phyloP scores from a whole-genome alignment of 2,329 filamentous ascomycete species.

The Uncinocarpus reesii region DNA sequence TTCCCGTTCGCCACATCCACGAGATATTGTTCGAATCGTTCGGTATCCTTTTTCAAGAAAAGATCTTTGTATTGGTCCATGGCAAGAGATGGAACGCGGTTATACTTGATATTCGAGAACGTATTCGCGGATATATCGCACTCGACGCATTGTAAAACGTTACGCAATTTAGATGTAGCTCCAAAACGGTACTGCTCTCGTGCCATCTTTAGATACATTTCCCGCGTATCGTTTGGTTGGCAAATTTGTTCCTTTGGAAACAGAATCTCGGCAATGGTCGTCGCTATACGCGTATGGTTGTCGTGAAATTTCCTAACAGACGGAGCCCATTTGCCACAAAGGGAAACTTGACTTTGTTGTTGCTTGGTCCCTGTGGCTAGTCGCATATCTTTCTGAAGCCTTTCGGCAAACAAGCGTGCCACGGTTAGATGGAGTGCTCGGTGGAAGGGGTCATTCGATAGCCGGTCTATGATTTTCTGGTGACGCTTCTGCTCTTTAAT shows the following conservation, averaged over 20 bases:
- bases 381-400: slow-evolving; percentile 42
- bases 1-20: slow-evolving; percentile 41
- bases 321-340: slow-evolving; percentile 54
- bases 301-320: slow-evolving; percentile 47
- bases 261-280: slow-evolving; percentile 48
- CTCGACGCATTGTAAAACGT: slow-evolving; percentile 36
- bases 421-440: slow-evolving; percentile 44
- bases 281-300: slow-evolving; percentile 48
- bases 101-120: slow-evolving; percentile 47
- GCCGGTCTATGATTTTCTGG: slow-evolving; percentile 31
- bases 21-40: slow-evolving; percentile 44
- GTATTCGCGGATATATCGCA: slow-evolving; percentile 47
- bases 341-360: slow-evolving; percentile 40
- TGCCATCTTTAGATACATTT: slow-evolving; percentile 45
- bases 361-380: slow-evolving; percentile 35
- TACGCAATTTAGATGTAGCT: slow-evolving; percentile 42
- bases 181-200: slow-evolving; percentile 46
- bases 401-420: slow-evolving; percentile 47
- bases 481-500: slow-evolving; percentile 35
- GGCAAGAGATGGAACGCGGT: slow-evolving; percentile 47
- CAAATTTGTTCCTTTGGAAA: slow-evolving; percentile 32
- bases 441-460: slow-evolving; percentile 41
- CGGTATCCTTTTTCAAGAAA: slow-evolving; percentile 44
- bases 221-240: slow-evolving; percentile 33
- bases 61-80: slow-evolving; percentile 45